Base-by-base conservation (phyloP, 306 rosid species). In the Medicago ruthenica region DNA sequence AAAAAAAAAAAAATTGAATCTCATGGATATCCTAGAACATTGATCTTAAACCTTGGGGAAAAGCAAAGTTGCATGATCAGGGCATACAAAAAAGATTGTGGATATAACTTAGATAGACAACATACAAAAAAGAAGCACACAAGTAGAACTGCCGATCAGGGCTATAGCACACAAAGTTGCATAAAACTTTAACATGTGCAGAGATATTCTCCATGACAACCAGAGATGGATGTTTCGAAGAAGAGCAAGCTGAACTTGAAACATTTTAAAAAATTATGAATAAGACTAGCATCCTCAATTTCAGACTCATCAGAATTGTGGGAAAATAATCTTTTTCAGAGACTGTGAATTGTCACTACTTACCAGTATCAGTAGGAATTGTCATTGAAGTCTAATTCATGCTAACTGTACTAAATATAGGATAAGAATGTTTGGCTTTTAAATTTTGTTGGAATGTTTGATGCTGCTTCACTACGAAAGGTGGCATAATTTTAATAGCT, bases 101-200 rank as follows among this genome's bases (percentile, higher is more conserved):
- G n/a, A 22, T 17, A 22, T 60, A 7, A 50, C 16, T 41, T 68
- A 24, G 63, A 7, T 58, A 45, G 9, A 65, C 45, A 61, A 31
- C 76, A 22, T 75, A 47, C 44, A 80, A 80, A 12, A 3, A 61
- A 24, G 10, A 12, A 31, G 31, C 61, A 60, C 67, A 0, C 67
- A 4, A 10, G 39, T 22, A 22, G 40, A 59, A 24, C 10, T 13
- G 9, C 13, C 40, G 24, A 59, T 21, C 34, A 57, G 37, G 36
- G 63, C 63, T 57, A 57, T 4, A 20, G 37, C 14, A 6, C 63
- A 11, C 63, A 12, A 53, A 18, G 12, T 53, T 21, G 21, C 17
- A 17, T 53, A 13, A 53, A 2, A 53, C 17, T 53, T 53, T 17
- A 17, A 53, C 60, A 53, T 16, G 59, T 53, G 12, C 59, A 16